Evolutionary conservation across 2,329 filamentous ascomycete species (phyloP).

Genomic region (Corniculantispora saksenae): DNA sequence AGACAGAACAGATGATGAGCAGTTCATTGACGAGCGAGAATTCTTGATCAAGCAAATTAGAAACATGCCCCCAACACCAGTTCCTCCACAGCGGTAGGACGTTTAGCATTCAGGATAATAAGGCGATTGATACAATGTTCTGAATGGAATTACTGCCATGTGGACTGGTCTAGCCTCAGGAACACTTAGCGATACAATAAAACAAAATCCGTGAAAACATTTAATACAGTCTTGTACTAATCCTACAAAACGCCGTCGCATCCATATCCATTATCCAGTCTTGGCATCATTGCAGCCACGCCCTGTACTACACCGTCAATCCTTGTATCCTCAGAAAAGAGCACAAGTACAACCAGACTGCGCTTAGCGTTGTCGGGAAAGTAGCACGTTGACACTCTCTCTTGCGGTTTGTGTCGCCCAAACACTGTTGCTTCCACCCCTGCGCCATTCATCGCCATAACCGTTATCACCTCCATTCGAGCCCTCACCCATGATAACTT

Average conservation of each 20-base stretch:
- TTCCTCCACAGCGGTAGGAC: conserved; percentile 48
- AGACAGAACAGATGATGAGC: conserved; percentile 93
- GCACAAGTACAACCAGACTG: not conserved
- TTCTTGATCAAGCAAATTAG: conserved; percentile 94
- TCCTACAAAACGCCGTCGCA: conserved; percentile 13
- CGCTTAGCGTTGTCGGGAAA: conserved; percentile 51
- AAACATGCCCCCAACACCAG: conserved; percentile 62
- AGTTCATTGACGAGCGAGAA: conserved; percentile 97
- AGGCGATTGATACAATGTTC: not conserved
- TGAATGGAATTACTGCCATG: too few species aligned
- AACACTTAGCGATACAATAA: not conserved
- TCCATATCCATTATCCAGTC: not conserved
- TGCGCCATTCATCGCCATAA: conserved; percentile 68
- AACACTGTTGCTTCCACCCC: conserved; percentile 54
- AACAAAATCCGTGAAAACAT: not conserved
- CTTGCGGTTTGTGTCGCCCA: conserved; percentile 60
- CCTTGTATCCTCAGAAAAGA: not conserved
- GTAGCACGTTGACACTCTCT: conserved; percentile 63
- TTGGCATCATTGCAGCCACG: not conserved
- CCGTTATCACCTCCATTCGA: conserved; percentile 60
- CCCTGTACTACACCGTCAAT: not conserved
- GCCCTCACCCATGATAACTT: conserved; percentile 83
- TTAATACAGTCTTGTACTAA: not conserved
- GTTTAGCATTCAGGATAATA: conserved; percentile 2
- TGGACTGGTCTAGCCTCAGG: too few species aligned